A percentile compares a stretch with the other conserved stretches of the same genome.
Evolutionary conservation across 306 rosid species (phyloP).

Genomic region (Citrullus colocynthis): DNA sequence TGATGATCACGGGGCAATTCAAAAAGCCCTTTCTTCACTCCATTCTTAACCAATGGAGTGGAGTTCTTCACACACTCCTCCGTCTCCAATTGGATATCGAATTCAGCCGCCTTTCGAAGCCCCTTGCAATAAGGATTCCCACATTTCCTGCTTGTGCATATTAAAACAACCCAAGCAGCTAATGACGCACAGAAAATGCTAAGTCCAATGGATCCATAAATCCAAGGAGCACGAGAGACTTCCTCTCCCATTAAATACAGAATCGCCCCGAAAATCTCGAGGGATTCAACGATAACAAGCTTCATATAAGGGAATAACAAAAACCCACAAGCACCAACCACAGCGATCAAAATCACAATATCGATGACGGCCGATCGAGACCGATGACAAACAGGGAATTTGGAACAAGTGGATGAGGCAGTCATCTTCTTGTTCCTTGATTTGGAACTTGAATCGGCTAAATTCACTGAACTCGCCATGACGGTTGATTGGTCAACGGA

Average conservation of each 20-base stretch:
- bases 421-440: constrained; percentile 32
- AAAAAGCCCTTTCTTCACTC: constrained; percentile 58
- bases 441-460: constrained; percentile 36
- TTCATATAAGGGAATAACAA: constrained; percentile 54
- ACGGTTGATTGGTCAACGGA: constrained; percentile 56
- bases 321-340: constrained; percentile 48
- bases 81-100: constrained; percentile 88
- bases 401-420: constrained; percentile 35
- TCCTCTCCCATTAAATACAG: constrained; percentile 51
- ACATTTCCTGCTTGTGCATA: constrained; percentile 51
- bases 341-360: constrained; percentile 57
- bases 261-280: constrained; percentile 19
- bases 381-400: constrained; percentile 47
- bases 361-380: constrained; percentile 71
- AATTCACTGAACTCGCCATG: constrained; percentile 46
- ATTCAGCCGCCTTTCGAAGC: constrained; percentile 66
- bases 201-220: constrained; percentile 52
- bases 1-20: constrained; percentile 86
- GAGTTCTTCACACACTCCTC: constrained; percentile 92
- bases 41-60: constrained; percentile 25
- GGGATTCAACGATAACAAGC: constrained; percentile 21
- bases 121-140: constrained; percentile 85
- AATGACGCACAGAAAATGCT: constrained; percentile 48
- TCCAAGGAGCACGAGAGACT: constrained; percentile 47
- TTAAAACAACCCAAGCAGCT: constrained; percentile 60